A percentile compares a stretch with the other conserved stretches of the same genome.
phyloP scores from a whole-genome alignment of 2,329 filamentous ascomycete species.

The Trichoderma sp. region DNA sequence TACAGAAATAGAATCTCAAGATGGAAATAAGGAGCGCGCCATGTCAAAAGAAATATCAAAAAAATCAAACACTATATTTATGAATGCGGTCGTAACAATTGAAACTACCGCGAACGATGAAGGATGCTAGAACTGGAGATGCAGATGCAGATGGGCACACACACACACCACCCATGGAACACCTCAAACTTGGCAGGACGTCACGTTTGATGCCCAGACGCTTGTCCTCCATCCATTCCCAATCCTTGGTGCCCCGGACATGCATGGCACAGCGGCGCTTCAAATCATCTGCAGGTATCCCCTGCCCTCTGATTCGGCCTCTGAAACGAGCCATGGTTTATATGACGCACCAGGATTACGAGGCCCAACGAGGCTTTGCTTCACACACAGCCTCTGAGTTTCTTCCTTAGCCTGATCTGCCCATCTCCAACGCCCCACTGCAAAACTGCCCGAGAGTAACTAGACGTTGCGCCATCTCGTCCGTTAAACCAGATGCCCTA shows the following conservation, averaged over 20 bases:
- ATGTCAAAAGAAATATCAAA: neutral
- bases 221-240: neutral
- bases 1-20: neutral
- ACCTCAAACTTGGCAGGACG: neutral
- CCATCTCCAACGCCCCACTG: neutral
- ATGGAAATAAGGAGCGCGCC: neutral
- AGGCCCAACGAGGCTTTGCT: neutral
- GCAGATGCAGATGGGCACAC: neutral
- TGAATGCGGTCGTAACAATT: neutral
- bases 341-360: slow-evolving; percentile 11
- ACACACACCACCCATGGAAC: neutral
- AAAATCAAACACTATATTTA: neutral
- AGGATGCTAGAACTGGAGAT: neutral
- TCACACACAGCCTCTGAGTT: neutral
- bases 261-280: neutral
- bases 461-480: neutral
- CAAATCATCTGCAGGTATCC: neutral
- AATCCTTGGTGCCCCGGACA: neutral
- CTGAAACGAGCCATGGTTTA: slow-evolving; percentile 1
- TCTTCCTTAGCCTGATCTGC: neutral
- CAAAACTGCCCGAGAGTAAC: neutral
- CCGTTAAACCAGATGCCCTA: neutral
- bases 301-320: neutral
- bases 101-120: neutral
- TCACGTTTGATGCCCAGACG: neutral